A percentile compares a stretch with the other conserved stretches of the same genome.
Conservation (phyloP, 257 asterid species). For the Jaltomata sinuosa region DNA sequence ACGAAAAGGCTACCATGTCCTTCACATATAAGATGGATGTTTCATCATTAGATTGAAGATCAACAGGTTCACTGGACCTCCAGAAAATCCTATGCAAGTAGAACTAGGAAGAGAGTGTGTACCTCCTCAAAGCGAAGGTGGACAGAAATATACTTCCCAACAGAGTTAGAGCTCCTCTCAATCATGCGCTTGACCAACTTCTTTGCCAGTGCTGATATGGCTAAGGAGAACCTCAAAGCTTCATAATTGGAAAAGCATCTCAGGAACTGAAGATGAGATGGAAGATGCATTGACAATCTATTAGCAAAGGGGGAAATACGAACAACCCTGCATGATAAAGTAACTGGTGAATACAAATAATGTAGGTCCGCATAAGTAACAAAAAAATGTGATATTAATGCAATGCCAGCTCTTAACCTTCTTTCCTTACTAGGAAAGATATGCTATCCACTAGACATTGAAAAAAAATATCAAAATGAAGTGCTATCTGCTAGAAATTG, state of each 20-base stretch:
- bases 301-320: slow-evolving; percentile 85
- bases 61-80: neutral
- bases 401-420: neutral
- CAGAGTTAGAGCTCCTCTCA: slow-evolving; percentile 42
- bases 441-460: neutral
- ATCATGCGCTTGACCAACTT: slow-evolving; percentile 49
- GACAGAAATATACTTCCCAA: slow-evolving; percentile 65
- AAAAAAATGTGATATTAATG: neutral
- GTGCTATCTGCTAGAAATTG: neutral
- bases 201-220: slow-evolving; percentile 46
- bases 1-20: slow-evolving; percentile 97
- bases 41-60: neutral
- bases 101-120: neutral
- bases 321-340: slow-evolving; percentile 46
- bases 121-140: slow-evolving; percentile 95
- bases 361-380: neutral
- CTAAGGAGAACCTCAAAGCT: slow-evolving; percentile 71
- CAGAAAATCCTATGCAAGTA: neutral
- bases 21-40: slow-evolving; percentile 12
- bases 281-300: slow-evolving; percentile 60
- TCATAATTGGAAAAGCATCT: slow-evolving; percentile 76
- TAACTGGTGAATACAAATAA: neutral
- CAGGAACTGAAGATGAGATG: slow-evolving; percentile 58
- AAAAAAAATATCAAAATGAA: neutral
- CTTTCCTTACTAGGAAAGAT: neutral